These are phyloP conservation scores for Crithidia sp. DNA, from an alignment of 208 protist species.

Conservation along the genomic window DNA sequence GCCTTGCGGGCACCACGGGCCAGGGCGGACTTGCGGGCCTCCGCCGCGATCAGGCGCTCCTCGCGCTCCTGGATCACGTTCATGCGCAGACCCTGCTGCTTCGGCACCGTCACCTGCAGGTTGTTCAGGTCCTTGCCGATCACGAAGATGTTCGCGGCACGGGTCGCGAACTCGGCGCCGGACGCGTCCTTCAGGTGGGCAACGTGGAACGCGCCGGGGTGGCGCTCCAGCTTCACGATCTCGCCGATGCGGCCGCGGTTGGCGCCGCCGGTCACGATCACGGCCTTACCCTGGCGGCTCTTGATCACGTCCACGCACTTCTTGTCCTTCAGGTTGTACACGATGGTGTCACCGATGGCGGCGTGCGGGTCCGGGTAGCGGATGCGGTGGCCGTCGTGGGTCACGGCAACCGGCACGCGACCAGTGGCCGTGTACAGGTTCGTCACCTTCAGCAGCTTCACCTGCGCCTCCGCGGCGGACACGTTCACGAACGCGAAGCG, in stretches of 20 bases:
- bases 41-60: constrained; percentile 81
- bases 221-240: constrained; percentile 93
- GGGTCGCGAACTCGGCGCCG: constrained; percentile 97
- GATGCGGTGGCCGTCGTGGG: constrained; percentile 99
- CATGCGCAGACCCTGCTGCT: constrained; percentile 95
- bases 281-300: constrained; percentile 93
- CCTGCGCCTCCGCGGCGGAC: constrained; percentile 92
- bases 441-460: constrained; percentile 98
- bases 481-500: constrained; percentile 98
- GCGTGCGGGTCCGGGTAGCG: constrained; percentile 98
- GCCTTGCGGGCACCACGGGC: constrained; percentile 52
- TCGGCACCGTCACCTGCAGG: constrained; percentile 95
- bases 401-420: constrained; percentile 97
- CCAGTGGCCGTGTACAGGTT: constrained; percentile 90
- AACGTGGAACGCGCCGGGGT: constrained; percentile 98
- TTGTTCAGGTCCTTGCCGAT: constrained; percentile 95
- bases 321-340: constrained; percentile 96
- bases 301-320: constrained; percentile 94
- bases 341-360: constrained; percentile 97
- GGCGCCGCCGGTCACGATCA: constrained; percentile 97
- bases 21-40: constrained; percentile 64
- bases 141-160: constrained; percentile 98
- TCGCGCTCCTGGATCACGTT: constrained; percentile 90
- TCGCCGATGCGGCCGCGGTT: constrained; percentile 99
- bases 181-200: constrained; percentile 96